Base-by-base conservation (phyloP, 768 basidiomycete species). In the Boletus patriciae region DNA sequence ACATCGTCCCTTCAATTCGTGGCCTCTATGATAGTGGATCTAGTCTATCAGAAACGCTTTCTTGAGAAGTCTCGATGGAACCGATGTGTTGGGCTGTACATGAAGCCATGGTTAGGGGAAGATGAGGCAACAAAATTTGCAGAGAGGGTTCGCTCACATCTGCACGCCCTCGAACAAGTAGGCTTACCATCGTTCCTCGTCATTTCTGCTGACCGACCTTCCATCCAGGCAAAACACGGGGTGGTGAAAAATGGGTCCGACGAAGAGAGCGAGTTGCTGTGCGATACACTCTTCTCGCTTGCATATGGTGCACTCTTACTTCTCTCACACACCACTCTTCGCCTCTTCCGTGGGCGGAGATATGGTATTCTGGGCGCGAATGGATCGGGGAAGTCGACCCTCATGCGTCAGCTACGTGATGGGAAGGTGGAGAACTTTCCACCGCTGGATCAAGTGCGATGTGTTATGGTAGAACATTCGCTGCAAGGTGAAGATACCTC, bases 361-460 rank as follows among this genome's bases (percentile, higher is more conserved):
- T 98, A 98, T 74, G 95, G 96, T 67, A 93, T 98, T 63, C 86
- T 96, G 46, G 96, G 94, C 29, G 81, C 90, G n/a, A 98, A 98
- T 71, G 96, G 96, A 58, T 88, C 91, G 55, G 96, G 96, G 62
- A 98, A 98, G 75, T 91, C 90, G 18, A 98, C 96, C 4, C 83
- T 98, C 42, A 87, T 98, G 87, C 92, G 94, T 66, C 94, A 96
- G 67, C 84, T 98, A 59, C 85, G 92, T 55, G 94, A 96, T 67
- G 90, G 92, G 57, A 98, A 98, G 76, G 89, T 92, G 8, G 96
- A 98, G 75, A 94, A 94, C 69, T 98, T 98, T 76, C 96, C 96
- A 19, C 83, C 92, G 6, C 93, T 86, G 62, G 85, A 87, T 59
- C 81, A 94, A 72, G 77, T 98, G 48, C 84, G 90, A 46, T 90